Percentiles rank a stretch among this genome's conserved stretches.
Evolutionary conservation across 306 rosid species (phyloP).

Genomic region (Abrus pulchellus): DNA sequence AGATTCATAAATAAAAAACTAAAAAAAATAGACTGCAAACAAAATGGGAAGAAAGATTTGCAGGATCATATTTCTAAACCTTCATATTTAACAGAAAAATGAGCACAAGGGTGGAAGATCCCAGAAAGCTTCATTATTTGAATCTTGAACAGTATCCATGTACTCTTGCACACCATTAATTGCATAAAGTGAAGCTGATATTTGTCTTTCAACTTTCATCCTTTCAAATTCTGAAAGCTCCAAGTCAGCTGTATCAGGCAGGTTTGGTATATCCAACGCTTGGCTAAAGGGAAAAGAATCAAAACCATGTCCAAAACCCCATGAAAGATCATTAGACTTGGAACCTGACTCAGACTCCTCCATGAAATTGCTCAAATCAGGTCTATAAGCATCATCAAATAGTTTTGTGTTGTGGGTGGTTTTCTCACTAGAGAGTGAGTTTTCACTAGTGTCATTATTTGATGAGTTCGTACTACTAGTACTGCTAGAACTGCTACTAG

Average conservation of each 20-base stretch:
- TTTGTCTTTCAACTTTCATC: conserved; percentile 88
- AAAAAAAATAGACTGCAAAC: neutral
- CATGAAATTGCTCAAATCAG: conserved; percentile 68
- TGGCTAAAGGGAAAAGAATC: conserved; percentile 58
- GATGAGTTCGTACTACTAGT: conserved; percentile 1
- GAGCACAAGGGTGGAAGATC: conserved; percentile 80
- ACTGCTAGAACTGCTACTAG: neutral
- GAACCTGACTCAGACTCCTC: conserved; percentile 51
- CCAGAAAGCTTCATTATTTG: conserved; percentile 62
- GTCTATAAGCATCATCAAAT: conserved; percentile 71
- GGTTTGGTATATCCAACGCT: conserved; percentile 58
- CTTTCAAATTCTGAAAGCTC: conserved; percentile 71
- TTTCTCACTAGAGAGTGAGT: conserved; percentile 40
- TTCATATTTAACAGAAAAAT: conserved; percentile 54
- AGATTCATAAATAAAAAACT: neutral
- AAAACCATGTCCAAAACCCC: conserved; percentile 51
- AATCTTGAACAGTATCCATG: conserved; percentile 76
- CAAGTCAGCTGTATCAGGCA: conserved; percentile 45
- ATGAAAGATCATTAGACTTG: conserved; percentile 43
- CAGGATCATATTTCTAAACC: conserved; percentile 8
- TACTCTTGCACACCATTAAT: conserved; percentile 86
- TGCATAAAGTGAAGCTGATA: conserved; percentile 86
- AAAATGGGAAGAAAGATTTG: conserved; percentile 12
- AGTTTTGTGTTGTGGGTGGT: conserved; percentile 28
- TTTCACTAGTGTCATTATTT: conserved; percentile 16